Evolutionary conservation across 2,329 filamentous ascomycete genomes (phyloP).

Genomic region (Parastagonospora nodorum): DNA sequence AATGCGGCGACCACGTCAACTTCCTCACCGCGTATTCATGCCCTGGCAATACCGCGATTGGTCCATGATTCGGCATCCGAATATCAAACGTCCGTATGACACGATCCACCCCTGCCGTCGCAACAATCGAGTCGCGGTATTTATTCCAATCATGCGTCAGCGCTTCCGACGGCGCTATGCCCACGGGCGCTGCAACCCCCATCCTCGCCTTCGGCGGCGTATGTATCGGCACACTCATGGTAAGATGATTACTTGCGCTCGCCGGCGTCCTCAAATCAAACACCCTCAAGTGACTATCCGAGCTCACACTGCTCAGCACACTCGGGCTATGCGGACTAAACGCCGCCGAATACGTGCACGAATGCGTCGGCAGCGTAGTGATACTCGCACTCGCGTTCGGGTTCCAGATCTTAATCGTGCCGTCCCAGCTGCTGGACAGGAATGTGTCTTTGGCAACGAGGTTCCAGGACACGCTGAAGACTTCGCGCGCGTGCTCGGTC

Average conservation of each 20-base stretch:
- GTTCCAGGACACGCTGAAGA: conserved; percentile 93
- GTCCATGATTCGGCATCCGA: conserved; percentile 73
- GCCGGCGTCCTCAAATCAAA: conserved; percentile 90
- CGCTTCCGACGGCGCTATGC: conserved; percentile 73
- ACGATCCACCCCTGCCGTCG: conserved; percentile 87
- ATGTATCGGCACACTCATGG: conserved; percentile 82
- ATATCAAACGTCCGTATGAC: conserved; percentile 90
- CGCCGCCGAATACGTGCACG: conserved; percentile 90
- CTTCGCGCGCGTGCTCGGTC: conserved; percentile 90
- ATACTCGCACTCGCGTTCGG: conserved; percentile 76
- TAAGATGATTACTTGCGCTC: conserved; percentile 85
- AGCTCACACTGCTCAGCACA: conserved; percentile 83
- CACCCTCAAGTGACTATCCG: conserved; percentile 85
- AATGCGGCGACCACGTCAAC: conserved; percentile 89
- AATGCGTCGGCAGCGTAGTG: conserved; percentile 85
- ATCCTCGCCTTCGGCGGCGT: conserved; percentile 61
- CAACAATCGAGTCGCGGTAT: conserved; percentile 82
- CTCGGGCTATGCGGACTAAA: conserved; percentile 89
- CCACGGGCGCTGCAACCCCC: conserved; percentile 47
- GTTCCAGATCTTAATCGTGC: conserved; percentile 94
- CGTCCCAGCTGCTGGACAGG: conserved; percentile 92
- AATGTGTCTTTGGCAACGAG: conserved; percentile 89
- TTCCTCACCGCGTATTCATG: conserved; percentile 90
- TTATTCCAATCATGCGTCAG: conserved; percentile 99
- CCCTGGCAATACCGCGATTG: conserved; percentile 74